Percentiles rank a stretch among this genome's conserved stretches.
Conservation (phyloP, 1,139 yeast species). For the Lodderomyces margitis region DNA sequence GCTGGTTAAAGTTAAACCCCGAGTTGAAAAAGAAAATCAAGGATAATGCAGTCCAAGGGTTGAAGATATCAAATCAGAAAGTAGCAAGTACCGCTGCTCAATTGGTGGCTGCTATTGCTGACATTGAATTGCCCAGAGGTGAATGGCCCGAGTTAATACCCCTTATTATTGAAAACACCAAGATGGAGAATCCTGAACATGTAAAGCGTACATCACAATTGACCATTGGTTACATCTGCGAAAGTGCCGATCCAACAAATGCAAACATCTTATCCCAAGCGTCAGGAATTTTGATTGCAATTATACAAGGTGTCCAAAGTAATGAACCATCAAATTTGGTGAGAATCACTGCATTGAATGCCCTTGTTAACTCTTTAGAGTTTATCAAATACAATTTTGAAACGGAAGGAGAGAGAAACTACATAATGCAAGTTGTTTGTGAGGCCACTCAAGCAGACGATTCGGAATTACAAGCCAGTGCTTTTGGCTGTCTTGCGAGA, state of each 20-base stretch:
- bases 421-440: conserved; percentile 97
- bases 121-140: conserved; percentile 81
- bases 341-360: conserved; percentile 86
- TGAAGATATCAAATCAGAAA: conserved; percentile 65
- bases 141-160: conserved; percentile 90
- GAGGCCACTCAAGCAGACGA: conserved; percentile 94
- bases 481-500: conserved; percentile 92
- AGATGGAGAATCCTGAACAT: conserved; percentile 69
- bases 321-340: conserved; percentile 74
- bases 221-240: conserved; percentile 94
- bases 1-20: conserved; percentile 61
- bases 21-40: conserved; percentile 65
- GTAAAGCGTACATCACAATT: conserved; percentile 84
- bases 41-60: conserved; percentile 60
- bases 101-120: conserved; percentile 93
- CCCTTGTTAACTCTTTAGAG: conserved; percentile 86
- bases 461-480: conserved; percentile 83
- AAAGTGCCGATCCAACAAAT: conserved; percentile 84
- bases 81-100: conserved; percentile 92
- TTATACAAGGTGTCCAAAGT: conserved; percentile 92
- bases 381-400: conserved; percentile 87
- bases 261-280: conserved; percentile 80
- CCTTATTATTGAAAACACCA: conserved; percentile 80
- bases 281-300: conserved; percentile 89
- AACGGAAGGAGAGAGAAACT: conserved; percentile 92